Base-by-base conservation (phyloP, 768 basidiomycete species). In the Collybiopsis confluens region DNA sequence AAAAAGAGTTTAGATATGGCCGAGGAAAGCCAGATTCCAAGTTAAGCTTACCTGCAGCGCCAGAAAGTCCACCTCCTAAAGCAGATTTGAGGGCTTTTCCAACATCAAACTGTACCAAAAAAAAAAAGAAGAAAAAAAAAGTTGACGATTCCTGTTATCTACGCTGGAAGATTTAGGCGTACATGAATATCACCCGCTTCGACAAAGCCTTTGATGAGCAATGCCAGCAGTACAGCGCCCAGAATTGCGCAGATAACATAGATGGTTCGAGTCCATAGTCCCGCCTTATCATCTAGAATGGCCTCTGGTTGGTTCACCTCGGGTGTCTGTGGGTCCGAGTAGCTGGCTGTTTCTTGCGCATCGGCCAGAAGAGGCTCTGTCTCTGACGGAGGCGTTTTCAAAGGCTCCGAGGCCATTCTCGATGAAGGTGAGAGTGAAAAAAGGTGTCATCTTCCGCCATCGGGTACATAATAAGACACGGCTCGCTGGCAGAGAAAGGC, bases 11-110 rank as follows among this genome's bases (percentile, higher is more conserved):
- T 5, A 27, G 28, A 49, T 28, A 7, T 21, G 10, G 13, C 9
- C 26, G 4, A 7, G n/a, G 15, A 1, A 33, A 3, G 20, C 4
- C 40, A 27, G n/a, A n/a, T n/a, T 42, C 15, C 16, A n/a, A 33
- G 10, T 20, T 5, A 13, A 4, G 54, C 71, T 52, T 56, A 86
- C 88, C 88, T 58, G 88, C 88, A 15, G 92, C 91, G 44, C 94
- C 95, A 59, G 88, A 92, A 45, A 95, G 69, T 3, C 94, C 95
- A 21, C 96, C 95, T 7, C 96, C 95, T 0, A 90, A 76, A 3
- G 95, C 96, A 42, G 76, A 81, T 73, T 81, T 89, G 59, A 97
- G 70, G 0, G 95, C 90, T 26, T 80, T 79, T 28, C 72, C 70
- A 10, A 90, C 71, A 66, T 98, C 93, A 58, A 98, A 96, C 84